phyloP scores from a whole-genome alignment of 768 basidiomycete species.

The Serendipita sp. region DNA sequence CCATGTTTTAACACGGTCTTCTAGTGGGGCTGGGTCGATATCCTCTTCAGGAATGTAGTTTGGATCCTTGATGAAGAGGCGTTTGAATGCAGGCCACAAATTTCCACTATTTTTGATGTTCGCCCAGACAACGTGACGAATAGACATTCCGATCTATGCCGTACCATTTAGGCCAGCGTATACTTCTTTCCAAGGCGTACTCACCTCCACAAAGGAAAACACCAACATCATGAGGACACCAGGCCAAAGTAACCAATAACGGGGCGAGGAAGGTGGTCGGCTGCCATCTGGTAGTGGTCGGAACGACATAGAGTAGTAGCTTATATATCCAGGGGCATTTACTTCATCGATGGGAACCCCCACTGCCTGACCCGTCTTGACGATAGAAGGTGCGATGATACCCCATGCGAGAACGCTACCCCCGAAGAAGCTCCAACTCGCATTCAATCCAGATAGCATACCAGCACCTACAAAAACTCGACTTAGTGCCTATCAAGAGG shows the following conservation, averaged over 20 bases:
- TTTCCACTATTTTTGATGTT: not conserved
- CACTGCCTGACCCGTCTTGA: conserved; percentile 37
- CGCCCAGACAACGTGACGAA: not conserved
- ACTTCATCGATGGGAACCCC: conserved; percentile 26
- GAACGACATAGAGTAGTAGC: not conserved
- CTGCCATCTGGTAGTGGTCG: conserved; percentile 24
- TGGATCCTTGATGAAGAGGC: conserved; percentile 9
- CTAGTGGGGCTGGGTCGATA: conserved; percentile 36
- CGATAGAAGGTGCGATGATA: conserved; percentile 38
- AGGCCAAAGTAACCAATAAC: conserved; percentile 51
- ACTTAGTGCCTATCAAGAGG: too few species aligned
- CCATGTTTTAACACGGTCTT: conserved; percentile 38
- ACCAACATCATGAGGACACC: conserved; percentile 47
- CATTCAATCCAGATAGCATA: conserved; percentile 14
- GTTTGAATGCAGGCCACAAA: not conserved
- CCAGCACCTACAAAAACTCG: conserved; percentile 16
- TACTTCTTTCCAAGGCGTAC: not conserved
- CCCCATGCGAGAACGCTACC: conserved; percentile 46
- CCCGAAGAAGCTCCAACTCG: conserved; percentile 25
- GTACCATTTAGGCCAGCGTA: not conserved
- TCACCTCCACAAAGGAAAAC: conserved; percentile 40
- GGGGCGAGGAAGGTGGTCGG: conserved; percentile 29
- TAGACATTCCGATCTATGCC: not conserved
- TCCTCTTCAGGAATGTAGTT: conserved; percentile 20
- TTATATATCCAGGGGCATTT: conserved; percentile 17